These are phyloP conservation scores for Phlebiopsis gigantea DNA, from an alignment of 768 basidiomycete species.

Conservation along the genomic window DNA sequence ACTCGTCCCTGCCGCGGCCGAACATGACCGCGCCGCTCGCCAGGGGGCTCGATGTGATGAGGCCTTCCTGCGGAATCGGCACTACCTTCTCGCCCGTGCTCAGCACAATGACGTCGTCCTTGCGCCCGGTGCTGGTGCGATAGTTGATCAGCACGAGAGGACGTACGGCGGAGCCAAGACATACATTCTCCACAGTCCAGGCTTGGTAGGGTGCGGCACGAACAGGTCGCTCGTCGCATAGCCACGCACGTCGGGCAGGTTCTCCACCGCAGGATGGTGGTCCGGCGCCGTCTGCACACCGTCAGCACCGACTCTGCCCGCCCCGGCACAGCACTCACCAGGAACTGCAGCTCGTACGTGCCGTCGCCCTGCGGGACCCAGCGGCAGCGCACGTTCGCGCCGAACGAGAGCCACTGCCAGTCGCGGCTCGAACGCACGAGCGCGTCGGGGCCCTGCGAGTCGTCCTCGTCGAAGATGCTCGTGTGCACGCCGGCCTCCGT, in stretches of 20 bases:
- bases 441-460: background rate
- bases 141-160: constrained; percentile 22
- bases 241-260: constrained; percentile 12
- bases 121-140: constrained; percentile 26
- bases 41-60: constrained; percentile 26
- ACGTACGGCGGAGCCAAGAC: constrained; percentile 16
- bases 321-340: constrained; percentile 25
- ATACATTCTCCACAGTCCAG: constrained; percentile 25
- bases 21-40: constrained; percentile 32
- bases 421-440: constrained; percentile 12
- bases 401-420: constrained; percentile 33
- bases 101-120: constrained; percentile 38
- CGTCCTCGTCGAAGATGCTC: background rate
- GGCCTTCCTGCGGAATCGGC: constrained; percentile 18
- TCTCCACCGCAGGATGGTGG: constrained; percentile 5
- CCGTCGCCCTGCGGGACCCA: constrained; percentile 30
- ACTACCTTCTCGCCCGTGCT: constrained; percentile 21
- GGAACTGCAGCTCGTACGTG: constrained; percentile 32
- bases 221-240: constrained; percentile 19
- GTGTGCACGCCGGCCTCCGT: constrained; percentile 7
- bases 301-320: background rate
- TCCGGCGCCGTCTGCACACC: constrained; percentile 8
- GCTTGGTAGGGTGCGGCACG: constrained; percentile 18
- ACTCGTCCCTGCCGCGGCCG: constrained; percentile 32
- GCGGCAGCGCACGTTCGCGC: constrained; percentile 18